phyloP scores from a whole-genome alignment of 805 yeast genomes.

The Pichia nanzhaoensis region DNA sequence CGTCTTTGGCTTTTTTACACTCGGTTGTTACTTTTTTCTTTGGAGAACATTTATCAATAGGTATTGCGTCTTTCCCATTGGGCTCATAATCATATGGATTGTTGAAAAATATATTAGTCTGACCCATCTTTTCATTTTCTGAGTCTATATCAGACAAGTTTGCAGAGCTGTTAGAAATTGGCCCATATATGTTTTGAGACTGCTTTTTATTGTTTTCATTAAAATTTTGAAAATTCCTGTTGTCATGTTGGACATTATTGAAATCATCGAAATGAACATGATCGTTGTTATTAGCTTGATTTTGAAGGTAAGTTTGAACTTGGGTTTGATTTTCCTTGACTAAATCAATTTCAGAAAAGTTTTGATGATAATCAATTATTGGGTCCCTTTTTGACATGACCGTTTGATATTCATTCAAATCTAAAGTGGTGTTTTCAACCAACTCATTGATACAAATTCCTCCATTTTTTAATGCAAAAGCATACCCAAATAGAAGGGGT shows the following conservation, averaged over 20 bases:
- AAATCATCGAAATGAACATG: too few relatives aligned
- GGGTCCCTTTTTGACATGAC: background rate
- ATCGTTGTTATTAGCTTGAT: too few relatives aligned
- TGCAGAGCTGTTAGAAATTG: too few relatives aligned
- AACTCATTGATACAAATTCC: background rate
- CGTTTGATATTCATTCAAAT: background rate
- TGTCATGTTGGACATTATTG: too few relatives aligned
- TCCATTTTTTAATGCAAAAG: background rate
- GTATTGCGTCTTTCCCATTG: background rate
- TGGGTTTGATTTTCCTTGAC: background rate
- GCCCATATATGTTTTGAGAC: too few relatives aligned
- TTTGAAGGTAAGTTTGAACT: too few relatives aligned
- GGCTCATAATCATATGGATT: background rate
- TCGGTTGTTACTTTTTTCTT: background rate
- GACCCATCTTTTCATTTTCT: background rate
- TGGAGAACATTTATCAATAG: background rate
- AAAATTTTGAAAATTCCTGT: too few relatives aligned
- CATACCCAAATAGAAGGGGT: conserved; percentile 3
- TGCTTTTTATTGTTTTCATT: too few relatives aligned
- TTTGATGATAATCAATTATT: background rate
- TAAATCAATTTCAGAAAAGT: background rate
- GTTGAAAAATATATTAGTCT: background rate
- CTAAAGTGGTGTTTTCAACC: background rate
- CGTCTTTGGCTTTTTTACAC: background rate
- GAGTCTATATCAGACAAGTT: background rate